phyloP scores from a whole-genome alignment of 2,329 filamentous ascomycete species.

The Akanthomyces lecanii region DNA sequence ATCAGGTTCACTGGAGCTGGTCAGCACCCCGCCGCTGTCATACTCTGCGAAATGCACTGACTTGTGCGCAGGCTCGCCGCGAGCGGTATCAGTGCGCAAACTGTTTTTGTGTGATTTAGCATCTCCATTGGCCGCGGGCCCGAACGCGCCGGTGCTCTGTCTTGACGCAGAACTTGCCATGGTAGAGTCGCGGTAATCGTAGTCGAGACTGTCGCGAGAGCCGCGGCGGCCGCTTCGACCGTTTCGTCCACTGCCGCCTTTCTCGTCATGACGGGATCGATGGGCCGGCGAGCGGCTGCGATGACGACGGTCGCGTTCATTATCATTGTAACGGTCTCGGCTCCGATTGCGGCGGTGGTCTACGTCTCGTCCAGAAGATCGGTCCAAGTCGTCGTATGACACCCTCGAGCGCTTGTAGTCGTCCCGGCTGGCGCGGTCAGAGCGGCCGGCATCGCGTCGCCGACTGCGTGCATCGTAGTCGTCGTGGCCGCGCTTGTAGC shows the following conservation, averaged over 20 bases:
- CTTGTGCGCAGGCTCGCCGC: neutral
- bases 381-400: constrained; percentile 56
- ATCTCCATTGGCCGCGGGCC: constrained; percentile 55
- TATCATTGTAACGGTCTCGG: constrained; percentile 23
- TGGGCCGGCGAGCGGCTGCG: constrained; percentile 48
- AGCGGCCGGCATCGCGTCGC: constrained; percentile 46
- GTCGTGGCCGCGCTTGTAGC: constrained; percentile 63
- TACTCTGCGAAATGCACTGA: constrained; percentile 13
- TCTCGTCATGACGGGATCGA: constrained; percentile 35
- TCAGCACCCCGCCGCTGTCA: constrained; percentile 8
- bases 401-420: constrained; percentile 44
- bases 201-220: constrained; percentile 28
- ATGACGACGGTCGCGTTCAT: constrained; percentile 47
- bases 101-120: constrained; percentile 62
- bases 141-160: constrained; percentile 56
- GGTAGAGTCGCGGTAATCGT: constrained; percentile 38
- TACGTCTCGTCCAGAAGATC: constrained; percentile 37
- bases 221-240: neutral
- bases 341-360: constrained; percentile 43
- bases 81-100: constrained; percentile 23
- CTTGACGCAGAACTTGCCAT: constrained; percentile 59
- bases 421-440: constrained; percentile 57
- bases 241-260: constrained; percentile 11
- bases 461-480: constrained; percentile 50
- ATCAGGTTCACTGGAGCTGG: constrained; percentile 19